Evolutionary conservation across 2,329 filamentous ascomycete genomes (phyloP).

Genomic region (Tetracladium maxilliforme): DNA sequence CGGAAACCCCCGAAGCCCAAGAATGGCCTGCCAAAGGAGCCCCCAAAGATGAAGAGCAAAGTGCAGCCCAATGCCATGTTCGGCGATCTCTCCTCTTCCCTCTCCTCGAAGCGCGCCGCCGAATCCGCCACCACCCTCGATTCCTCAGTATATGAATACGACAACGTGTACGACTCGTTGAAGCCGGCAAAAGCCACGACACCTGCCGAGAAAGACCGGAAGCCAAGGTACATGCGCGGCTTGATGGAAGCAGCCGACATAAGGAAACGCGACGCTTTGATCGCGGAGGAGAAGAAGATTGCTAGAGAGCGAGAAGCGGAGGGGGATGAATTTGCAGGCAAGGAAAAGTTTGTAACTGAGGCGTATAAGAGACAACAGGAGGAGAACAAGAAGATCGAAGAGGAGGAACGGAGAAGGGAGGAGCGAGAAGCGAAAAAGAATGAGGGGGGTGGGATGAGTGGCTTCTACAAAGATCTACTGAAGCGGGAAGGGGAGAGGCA

Average conservation of each 20-base stretch:
- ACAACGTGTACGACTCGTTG: slow-evolving; percentile 65
- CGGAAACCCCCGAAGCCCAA: too few species aligned
- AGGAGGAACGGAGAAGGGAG: slow-evolving; percentile 53
- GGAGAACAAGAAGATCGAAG: slow-evolving; percentile 55
- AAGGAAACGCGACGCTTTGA: slow-evolving; percentile 62
- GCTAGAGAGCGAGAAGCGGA: slow-evolving; percentile 66
- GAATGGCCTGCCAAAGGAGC: too few species aligned
- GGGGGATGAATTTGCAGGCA: slow-evolving; percentile 67
- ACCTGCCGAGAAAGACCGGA: slow-evolving; percentile 39
- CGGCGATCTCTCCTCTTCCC: slow-evolving; percentile 50
- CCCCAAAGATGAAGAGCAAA: too few species aligned
- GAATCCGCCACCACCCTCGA: slow-evolving; percentile 53
- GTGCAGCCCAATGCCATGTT: slow-evolving; percentile 37
- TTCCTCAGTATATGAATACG: slow-evolving; percentile 72
- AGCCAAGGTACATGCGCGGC: slow-evolving; percentile 67
- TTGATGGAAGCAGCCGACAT: slow-evolving; percentile 60
- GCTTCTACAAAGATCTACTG: slow-evolving; percentile 63
- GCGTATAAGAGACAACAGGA: slow-evolving; percentile 73
- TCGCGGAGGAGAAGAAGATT: slow-evolving; percentile 69
- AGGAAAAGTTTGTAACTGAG: slow-evolving; percentile 75
- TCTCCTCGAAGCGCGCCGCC: slow-evolving; percentile 47
- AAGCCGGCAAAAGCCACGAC: slow-evolving; percentile 46
- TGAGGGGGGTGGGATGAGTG: slow-evolving; percentile 56
- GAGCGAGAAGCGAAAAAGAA: slow-evolving; percentile 51
- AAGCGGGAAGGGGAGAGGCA: slow-evolving; percentile 57